phyloP scores from a whole-genome alignment of 2,329 filamentous ascomycete species.

The Golovinomyces cichoracearum region DNA sequence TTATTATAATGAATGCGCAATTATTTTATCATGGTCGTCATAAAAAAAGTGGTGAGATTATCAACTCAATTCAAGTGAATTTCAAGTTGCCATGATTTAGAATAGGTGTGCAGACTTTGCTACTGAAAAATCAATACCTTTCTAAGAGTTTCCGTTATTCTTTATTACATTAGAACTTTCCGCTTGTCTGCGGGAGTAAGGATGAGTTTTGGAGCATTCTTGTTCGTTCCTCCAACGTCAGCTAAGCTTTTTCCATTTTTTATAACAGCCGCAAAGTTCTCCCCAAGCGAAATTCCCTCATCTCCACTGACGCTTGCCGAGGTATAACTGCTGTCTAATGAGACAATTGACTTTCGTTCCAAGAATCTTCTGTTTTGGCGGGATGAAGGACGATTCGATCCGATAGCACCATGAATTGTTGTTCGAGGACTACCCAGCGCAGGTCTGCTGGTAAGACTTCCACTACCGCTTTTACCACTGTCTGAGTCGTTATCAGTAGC shows the following conservation, averaged over 20 bases:
- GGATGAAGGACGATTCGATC: conserved; percentile 55
- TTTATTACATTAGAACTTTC: no score
- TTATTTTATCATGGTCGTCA: no score
- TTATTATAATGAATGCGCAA: no score
- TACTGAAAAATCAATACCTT: no score
- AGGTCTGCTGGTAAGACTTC: conserved; percentile 45
- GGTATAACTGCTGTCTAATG: conserved; percentile 23
- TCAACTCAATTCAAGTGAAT: no score
- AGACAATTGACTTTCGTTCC: conserved; percentile 24
- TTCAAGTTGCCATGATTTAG: no score
- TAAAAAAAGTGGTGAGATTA: no score
- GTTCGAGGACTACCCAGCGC: conserved; percentile 52
- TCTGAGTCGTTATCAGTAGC: conserved; percentile 49
- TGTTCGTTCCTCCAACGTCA: conserved; percentile 33
- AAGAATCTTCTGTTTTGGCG: conserved; percentile 34
- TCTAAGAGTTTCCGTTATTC: no score
- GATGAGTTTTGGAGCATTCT: conserved; percentile 66
- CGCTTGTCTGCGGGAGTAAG: conserved; percentile 77
- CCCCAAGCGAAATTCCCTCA: conserved; percentile 27
- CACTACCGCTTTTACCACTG: conserved; percentile 42
- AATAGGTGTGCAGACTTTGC: no score
- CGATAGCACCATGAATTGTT: conserved; percentile 60
- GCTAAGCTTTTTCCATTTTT: conserved; percentile 33
- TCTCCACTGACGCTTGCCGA: conserved; percentile 41
- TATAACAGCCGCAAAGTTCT: conserved; percentile 41